These are phyloP conservation scores for Bipolaris bicolor DNA, from an alignment of 2,329 filamentous ascomycete genomes.

Conservation along the genomic window DNA sequence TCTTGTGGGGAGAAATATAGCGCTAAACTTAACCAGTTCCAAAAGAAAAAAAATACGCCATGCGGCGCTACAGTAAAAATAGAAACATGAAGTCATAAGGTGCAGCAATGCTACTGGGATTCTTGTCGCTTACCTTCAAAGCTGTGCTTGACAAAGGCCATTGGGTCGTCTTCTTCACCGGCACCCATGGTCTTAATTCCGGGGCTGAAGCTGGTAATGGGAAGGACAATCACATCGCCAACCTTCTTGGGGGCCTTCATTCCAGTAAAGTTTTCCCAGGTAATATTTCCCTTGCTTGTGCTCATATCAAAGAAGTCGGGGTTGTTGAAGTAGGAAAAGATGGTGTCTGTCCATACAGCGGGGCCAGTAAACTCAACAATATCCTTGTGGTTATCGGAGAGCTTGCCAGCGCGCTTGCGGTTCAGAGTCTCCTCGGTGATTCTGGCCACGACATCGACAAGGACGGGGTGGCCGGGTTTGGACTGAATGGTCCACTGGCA, in stretches of 20 bases:
- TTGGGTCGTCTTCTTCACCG: slow-evolving; percentile 84
- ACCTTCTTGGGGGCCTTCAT: slow-evolving; percentile 84
- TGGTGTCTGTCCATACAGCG: slow-evolving; percentile 88
- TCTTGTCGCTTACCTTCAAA: slow-evolving; percentile 77
- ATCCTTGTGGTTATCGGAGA: slow-evolving; percentile 71
- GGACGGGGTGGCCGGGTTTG: slow-evolving; percentile 90
- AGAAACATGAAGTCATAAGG: not conserved
- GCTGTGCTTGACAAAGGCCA: slow-evolving; percentile 97
- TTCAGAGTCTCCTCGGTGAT: slow-evolving; percentile 83
- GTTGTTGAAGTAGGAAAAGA: slow-evolving; percentile 96
- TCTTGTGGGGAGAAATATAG: too few species aligned
- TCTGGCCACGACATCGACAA: slow-evolving; percentile 83
- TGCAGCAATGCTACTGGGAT: not conserved
- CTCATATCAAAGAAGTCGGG: slow-evolving; percentile 83
- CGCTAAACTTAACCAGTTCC: not conserved
- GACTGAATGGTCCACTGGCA: slow-evolving; percentile 99
- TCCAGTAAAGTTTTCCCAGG: slow-evolving; percentile 87
- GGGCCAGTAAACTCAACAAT: slow-evolving; percentile 96
- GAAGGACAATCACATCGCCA: slow-evolving; percentile 90
- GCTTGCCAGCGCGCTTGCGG: slow-evolving; percentile 70
- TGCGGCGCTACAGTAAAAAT: not conserved
- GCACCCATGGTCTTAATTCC: slow-evolving; percentile 94
- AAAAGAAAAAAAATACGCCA: not conserved
- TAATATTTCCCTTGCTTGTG: slow-evolving; percentile 73
- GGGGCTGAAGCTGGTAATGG: slow-evolving; percentile 96